phyloP scores from a whole-genome alignment of 208 protist species.

The Histomonas meleagridis region DNA sequence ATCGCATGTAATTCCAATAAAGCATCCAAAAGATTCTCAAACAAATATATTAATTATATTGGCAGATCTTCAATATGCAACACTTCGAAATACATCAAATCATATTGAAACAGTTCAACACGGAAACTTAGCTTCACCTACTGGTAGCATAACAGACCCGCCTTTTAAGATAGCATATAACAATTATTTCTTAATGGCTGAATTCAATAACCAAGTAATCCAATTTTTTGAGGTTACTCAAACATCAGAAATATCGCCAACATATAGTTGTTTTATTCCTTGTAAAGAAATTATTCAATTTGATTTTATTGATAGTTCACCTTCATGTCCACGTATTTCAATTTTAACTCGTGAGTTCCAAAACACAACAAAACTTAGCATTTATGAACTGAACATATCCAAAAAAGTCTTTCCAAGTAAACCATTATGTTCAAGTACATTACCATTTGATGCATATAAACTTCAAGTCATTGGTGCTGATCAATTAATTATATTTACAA shows the following conservation, averaged over 20 bases:
- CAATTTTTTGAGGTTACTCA: background rate
- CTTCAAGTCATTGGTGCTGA: background rate
- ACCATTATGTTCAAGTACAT: too few relatives aligned
- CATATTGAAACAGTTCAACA: conserved; percentile 14
- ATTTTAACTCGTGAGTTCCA: background rate
- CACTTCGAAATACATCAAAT: background rate
- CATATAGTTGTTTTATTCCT: background rate
- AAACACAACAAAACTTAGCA: background rate
- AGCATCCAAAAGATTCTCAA: background rate
- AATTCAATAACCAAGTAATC: background rate
- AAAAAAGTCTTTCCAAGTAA: background rate
- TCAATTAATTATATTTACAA: background rate
- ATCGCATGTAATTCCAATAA: background rate
- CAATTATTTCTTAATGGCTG: background rate
- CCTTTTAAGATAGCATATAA: background rate
- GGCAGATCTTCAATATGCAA: background rate
- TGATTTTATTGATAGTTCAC: background rate
- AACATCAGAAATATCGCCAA: background rate
- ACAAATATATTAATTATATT: conserved; percentile 9
- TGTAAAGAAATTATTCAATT: conserved; percentile 1
- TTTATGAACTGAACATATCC: background rate
- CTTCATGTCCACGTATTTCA: background rate
- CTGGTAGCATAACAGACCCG: background rate
- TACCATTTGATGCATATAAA: background rate
- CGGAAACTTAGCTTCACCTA: background rate